These are phyloP conservation scores for Rhizopus microsporus DNA, from an alignment of 371 early-diverging fungal genomes.

Conservation along the genomic window DNA sequence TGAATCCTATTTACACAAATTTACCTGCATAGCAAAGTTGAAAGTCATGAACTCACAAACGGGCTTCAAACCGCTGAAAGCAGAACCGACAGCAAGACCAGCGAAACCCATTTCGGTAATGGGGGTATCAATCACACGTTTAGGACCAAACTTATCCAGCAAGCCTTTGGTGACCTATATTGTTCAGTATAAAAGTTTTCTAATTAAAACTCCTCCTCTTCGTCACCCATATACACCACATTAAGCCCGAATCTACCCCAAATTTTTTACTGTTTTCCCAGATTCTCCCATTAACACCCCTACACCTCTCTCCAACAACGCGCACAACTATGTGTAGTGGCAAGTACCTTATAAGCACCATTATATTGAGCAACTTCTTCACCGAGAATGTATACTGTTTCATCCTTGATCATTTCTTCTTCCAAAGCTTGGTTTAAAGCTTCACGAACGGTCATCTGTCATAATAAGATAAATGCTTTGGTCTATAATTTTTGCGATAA, in stretches of 20 bases:
- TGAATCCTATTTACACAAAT: not conserved
- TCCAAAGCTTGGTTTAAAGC: conserved; percentile 98
- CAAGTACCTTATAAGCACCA: conserved; percentile 96
- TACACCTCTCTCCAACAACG: conserved; percentile 10
- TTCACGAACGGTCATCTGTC: conserved; percentile 96
- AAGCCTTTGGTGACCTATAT: conserved; percentile 95
- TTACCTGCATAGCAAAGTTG: conserved; percentile 99
- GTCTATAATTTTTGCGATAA: conserved; percentile 7
- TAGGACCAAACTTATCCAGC: conserved; percentile 95
- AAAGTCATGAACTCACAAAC: conserved; percentile 99
- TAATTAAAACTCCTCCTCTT: conserved; percentile 18
- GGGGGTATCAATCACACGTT: conserved; percentile 98
- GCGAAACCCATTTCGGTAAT: conserved; percentile 99
- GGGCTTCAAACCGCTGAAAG: conserved; percentile 95
- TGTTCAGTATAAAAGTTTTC: not conserved
- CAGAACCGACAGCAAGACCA: conserved; percentile 98
- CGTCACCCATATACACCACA: conserved; percentile 12
- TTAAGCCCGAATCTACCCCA: conserved; percentile 42
- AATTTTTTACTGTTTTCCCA: conserved; percentile 49
- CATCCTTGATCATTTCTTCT: conserved; percentile 95
- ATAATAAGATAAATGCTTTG: conserved; percentile 1
- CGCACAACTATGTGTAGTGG: conserved; percentile 14
- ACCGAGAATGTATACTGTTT: conserved; percentile 93
- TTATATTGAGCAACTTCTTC: conserved; percentile 99
- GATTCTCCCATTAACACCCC: conserved; percentile 33